Evolutionary conservation across 2,329 filamentous ascomycete genomes (phyloP).

Genomic region (Hypomyces perniciosus): DNA sequence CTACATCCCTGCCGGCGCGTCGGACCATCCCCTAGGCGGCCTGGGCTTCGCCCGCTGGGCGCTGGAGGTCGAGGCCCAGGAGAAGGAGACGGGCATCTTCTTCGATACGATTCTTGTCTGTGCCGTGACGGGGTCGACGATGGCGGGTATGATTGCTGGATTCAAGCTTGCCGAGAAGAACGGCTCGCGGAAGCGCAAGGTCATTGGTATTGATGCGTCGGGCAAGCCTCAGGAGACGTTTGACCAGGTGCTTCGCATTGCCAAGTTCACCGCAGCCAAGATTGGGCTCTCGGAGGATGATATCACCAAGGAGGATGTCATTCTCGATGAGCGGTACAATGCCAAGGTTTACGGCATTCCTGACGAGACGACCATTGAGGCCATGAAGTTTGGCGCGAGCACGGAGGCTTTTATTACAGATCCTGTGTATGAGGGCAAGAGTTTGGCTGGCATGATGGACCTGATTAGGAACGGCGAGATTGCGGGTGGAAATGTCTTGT

Average conservation of each 20-base stretch:
- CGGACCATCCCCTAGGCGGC: constrained; percentile 63
- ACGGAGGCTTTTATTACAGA: constrained; percentile 71
- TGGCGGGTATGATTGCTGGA: constrained; percentile 67
- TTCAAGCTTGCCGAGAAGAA: constrained; percentile 56
- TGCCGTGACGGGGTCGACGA: constrained; percentile 64
- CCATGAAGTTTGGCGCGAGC: constrained; percentile 60
- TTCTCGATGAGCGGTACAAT: constrained; percentile 55
- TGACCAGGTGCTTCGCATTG: constrained; percentile 61
- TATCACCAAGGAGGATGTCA: constrained; percentile 56
- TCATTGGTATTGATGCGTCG: constrained; percentile 59
- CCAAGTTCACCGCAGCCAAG: constrained; percentile 54
- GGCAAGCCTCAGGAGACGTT: constrained; percentile 47
- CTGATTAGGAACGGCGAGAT: constrained; percentile 59
- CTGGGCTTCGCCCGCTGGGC: constrained; percentile 67
- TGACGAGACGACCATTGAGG: constrained; percentile 57
- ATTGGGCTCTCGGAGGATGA: constrained; percentile 56
- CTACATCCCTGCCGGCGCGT: constrained; percentile 66
- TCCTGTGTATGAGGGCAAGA: constrained; percentile 73
- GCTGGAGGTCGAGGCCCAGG: constrained; percentile 60
- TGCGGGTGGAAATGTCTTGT: constrained; percentile 58
- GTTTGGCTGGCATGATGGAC: constrained; percentile 64
- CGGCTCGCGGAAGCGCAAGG: constrained; percentile 41
- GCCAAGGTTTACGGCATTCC: constrained; percentile 63
- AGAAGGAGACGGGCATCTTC: constrained; percentile 53
- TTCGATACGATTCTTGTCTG: constrained; percentile 65